Conservation (phyloP, 2,329 filamentous ascomycete genomes). For the Plenodomus biglobosus region DNA sequence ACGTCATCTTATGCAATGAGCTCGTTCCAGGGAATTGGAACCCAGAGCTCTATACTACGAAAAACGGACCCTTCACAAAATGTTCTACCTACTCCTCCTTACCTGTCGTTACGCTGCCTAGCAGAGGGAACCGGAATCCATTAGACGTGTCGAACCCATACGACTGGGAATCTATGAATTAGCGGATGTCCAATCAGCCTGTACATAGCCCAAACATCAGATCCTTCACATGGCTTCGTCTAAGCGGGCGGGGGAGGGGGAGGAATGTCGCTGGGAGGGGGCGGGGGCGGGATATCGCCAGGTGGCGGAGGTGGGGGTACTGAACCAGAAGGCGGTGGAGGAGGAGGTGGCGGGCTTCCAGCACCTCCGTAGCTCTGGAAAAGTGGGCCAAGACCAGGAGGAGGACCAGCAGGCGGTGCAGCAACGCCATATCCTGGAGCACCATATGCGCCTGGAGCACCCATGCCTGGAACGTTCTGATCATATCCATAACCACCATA, state of each 20-base stretch:
- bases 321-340: constrained; percentile 60
- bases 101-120: background rate
- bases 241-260: constrained; percentile 35
- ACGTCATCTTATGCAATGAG: background rate
- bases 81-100: background rate
- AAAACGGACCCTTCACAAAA: background rate
- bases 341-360: constrained; percentile 61
- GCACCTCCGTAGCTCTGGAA: constrained; percentile 66
- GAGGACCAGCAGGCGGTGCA: constrained; percentile 48
- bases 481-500: constrained; percentile 41
- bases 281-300: constrained; percentile 55
- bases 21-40: background rate
- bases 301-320: constrained; percentile 65
- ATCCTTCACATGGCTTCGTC: background rate
- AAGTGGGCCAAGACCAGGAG: constrained; percentile 62
- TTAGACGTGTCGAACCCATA: too few relatives aligned
- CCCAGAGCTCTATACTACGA: background rate
- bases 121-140: too few relatives aligned
- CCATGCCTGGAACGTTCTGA: constrained; percentile 23
- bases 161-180: too few relatives aligned
- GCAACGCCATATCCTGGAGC: constrained; percentile 47
- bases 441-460: constrained; percentile 46
- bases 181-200: background rate
- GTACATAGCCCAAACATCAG: background rate
- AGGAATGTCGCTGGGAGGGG: constrained; percentile 61